Evolutionary conservation across 257 asterid genomes (phyloP).

Genomic region (Salvia miltiorrhiza): DNA sequence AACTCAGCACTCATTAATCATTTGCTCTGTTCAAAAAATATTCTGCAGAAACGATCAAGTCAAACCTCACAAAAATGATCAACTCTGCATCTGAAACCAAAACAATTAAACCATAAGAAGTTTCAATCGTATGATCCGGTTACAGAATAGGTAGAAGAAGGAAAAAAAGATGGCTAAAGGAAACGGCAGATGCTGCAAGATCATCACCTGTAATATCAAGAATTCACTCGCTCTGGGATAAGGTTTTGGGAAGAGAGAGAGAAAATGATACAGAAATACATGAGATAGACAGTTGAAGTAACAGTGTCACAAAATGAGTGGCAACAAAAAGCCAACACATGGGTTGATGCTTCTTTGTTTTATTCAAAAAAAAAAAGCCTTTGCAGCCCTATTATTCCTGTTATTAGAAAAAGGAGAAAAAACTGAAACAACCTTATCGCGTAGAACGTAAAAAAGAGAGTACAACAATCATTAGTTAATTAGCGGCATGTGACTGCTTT

Average conservation of each 20-base stretch:
- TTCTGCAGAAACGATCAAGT: slow-evolving; percentile 16
- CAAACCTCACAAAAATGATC: slow-evolving; percentile 18
- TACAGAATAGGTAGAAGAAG: not conserved
- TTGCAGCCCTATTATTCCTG: not conserved
- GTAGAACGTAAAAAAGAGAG: no score
- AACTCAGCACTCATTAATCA: slow-evolving; percentile 33
- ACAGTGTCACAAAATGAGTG: slow-evolving; percentile 20
- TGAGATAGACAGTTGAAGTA: slow-evolving; percentile 15
- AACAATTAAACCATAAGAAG: not conserved
- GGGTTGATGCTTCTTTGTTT: slow-evolving; percentile 31
- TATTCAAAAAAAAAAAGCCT: not conserved
- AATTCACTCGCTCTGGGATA: not conserved
- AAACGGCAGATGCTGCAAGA: not conserved
- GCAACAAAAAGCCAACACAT: slow-evolving; percentile 34
- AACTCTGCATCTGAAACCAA: not conserved
- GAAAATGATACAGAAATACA: not conserved
- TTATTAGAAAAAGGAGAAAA: not conserved
- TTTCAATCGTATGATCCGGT: not conserved
- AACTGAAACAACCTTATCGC: slow-evolving; percentile 13
- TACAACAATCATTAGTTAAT: slow-evolving; percentile 15
- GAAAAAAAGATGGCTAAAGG: not conserved
- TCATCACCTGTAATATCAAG: slow-evolving; percentile 14
- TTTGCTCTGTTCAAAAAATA: slow-evolving; percentile 11
- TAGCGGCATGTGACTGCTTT: slow-evolving; percentile 25
- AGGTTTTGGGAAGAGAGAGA: not conserved